Evolutionary conservation across 139 green algal species (phyloP), one percentile per base, ranked within the genome.

Genomic region (Desmodesmus armatus): DNA sequence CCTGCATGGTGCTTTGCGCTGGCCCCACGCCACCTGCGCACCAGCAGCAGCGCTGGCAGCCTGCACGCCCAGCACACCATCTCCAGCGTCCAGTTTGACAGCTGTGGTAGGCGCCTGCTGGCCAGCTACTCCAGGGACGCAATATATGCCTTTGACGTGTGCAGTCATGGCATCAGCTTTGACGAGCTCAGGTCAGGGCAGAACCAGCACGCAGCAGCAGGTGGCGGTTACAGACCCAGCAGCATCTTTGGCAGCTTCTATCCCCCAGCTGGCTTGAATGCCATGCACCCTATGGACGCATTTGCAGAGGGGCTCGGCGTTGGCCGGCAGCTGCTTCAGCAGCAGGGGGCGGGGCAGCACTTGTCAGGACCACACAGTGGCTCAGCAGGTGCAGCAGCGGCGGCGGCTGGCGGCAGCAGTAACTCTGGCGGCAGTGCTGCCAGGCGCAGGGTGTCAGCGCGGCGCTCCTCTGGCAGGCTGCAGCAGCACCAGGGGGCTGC

Each of bases 1-100:
- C 78, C 78, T 13, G 11, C 78, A 5, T 84, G 78, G 78, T 84
- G 78, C 78, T 76, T 67, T 27, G 41, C 39, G 7, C 43, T 84
- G 17, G 78, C 63, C 0, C 62, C 78, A 35, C 29, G 33, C 3
- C 15, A 77, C 29, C n/a, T 67, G 17, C 66, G 78, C 5, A 3
- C 7, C 11, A 29, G 49, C 17, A 69, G n/a, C n/a, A 9, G 19
- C 15, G 41, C 71, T 41, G 62, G 78, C 62, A 15, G 19, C 6
- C 27, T 31, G 27, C 15, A 4, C 3, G 41, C 3, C 31, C 65
- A 41, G n/a, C 39, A 65, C 78, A 35, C 29, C 53, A 47, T 84
- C 23, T 53, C 40, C 15, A 66, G 60, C 7, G 41, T 84, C 0
- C 2, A 62, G n/a, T 84, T 35, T 37, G 62, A 84, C 43, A 19